These are phyloP conservation scores for Penicillium hesseltinei DNA, from an alignment of 2,329 filamentous ascomycete species.

Conservation along the genomic window DNA sequence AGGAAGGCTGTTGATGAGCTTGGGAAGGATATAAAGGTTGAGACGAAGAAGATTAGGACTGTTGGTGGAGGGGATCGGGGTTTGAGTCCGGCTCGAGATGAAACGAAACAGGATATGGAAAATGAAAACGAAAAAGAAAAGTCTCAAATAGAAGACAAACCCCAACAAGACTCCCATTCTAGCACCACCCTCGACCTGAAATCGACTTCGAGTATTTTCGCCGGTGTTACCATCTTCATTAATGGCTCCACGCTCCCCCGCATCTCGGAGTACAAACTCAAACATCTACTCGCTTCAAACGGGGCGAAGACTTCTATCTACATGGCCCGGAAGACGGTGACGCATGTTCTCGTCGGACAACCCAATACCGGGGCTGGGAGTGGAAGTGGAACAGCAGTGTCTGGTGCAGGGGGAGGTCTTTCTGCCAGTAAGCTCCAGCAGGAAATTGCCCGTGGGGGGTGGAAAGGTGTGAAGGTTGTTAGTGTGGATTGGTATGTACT, in stretches of 20 bases:
- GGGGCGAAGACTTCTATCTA: slow-evolving; percentile 70
- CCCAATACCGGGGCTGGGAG: slow-evolving; percentile 44
- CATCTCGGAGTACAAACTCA: slow-evolving; percentile 83
- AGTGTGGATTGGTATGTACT: slow-evolving; percentile 70
- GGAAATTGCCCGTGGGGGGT: slow-evolving; percentile 68
- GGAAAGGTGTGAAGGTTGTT: slow-evolving; percentile 74
- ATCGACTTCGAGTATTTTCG: slow-evolving; percentile 58
- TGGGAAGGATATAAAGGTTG: slow-evolving; percentile 15
- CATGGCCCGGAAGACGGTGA: slow-evolving; percentile 71
- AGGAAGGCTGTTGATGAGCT: slow-evolving; percentile 37
- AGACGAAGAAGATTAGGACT: slow-evolving; percentile 6
- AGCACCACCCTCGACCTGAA: slow-evolving; percentile 3
- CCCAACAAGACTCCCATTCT: not conserved
- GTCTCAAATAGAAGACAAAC: not conserved
- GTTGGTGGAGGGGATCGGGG: not conserved
- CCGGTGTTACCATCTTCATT: slow-evolving; percentile 73
- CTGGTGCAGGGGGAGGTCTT: slow-evolving; percentile 69
- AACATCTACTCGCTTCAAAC: slow-evolving; percentile 70
- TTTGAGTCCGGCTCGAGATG: not conserved
- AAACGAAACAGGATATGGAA: slow-evolving; percentile 7
- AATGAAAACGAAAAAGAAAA: not conserved
- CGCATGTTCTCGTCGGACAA: slow-evolving; percentile 77
- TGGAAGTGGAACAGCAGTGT: not conserved
- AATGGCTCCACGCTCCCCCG: slow-evolving; percentile 81
- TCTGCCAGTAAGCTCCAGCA: slow-evolving; percentile 76